Conservation (phyloP, 805 yeast species). For the Starmerella apis region DNA sequence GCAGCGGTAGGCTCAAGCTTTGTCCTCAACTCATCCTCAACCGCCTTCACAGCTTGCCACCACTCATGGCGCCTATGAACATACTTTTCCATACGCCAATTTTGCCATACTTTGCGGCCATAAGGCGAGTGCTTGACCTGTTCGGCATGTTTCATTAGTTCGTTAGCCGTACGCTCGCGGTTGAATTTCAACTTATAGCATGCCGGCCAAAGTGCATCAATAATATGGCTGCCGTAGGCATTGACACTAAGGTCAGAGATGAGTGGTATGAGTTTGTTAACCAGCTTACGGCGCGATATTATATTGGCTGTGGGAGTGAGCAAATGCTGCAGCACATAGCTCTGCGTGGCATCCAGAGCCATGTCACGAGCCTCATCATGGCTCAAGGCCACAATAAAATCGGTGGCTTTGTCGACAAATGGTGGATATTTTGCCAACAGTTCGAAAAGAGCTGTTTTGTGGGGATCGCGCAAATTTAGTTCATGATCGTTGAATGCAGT, state of each 20-base stretch:
- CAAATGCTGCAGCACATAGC: slow-evolving; percentile 71
- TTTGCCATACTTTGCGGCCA: slow-evolving; percentile 89
- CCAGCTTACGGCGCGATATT: slow-evolving; percentile 53
- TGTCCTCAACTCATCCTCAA: slow-evolving; percentile 27
- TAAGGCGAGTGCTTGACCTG: slow-evolving; percentile 73
- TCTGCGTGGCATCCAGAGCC: slow-evolving; percentile 82
- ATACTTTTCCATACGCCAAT: slow-evolving; percentile 82
- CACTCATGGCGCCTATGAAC: slow-evolving; percentile 68
- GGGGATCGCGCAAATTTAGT: slow-evolving; percentile 20
- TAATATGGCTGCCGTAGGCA: slow-evolving; percentile 83
- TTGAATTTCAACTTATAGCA: slow-evolving; percentile 67
- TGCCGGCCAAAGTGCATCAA: slow-evolving; percentile 74
- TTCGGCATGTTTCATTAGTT: slow-evolving; percentile 46
- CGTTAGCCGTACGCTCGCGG: slow-evolving; percentile 74
- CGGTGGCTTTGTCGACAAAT: slow-evolving; percentile 39
- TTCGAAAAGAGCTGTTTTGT: slow-evolving; percentile 43
- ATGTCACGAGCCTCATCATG: slow-evolving; percentile 54
- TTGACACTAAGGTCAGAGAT: slow-evolving; percentile 60
- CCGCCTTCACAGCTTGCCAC: slow-evolving; percentile 41
- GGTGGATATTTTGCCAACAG: slow-evolving; percentile 60
- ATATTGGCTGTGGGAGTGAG: slow-evolving; percentile 40
- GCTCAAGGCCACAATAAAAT: slow-evolving; percentile 37
- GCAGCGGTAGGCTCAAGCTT: slow-evolving; percentile 10
- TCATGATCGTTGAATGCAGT: slow-evolving; percentile 17
- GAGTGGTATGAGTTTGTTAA: slow-evolving; percentile 51